A percentile compares a stretch with the other conserved stretches of the same genome.
phyloP scores from a whole-genome alignment of 495 filamentous ascomycete genomes.

The Amphirosellinia nigrospora region DNA sequence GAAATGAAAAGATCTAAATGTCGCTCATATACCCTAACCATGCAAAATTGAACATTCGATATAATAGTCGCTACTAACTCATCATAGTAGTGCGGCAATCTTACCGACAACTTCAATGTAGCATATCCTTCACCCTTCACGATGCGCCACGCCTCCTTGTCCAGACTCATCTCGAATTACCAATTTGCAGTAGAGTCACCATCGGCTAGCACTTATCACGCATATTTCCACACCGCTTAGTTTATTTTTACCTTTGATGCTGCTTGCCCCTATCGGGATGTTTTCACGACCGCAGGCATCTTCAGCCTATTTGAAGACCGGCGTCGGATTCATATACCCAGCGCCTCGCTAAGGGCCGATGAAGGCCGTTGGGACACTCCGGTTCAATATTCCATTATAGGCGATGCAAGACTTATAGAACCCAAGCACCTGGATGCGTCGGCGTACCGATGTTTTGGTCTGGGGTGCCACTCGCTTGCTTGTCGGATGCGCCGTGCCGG shows the following conservation, averaged over 20 bases:
- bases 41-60: too few relatives aligned
- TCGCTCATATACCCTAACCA: too few relatives aligned
- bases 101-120: too few relatives aligned
- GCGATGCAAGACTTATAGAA: slow-evolving; percentile 8
- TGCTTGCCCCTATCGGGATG: neutral
- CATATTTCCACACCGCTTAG: neutral
- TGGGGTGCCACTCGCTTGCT: slow-evolving; percentile 3
- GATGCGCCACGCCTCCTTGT: neutral
- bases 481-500: slow-evolving; percentile 9
- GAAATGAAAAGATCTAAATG: too few relatives aligned
- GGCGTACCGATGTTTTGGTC: neutral
- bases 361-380: neutral
- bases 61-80: too few relatives aligned
- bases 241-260: slow-evolving; percentile 9
- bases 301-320: slow-evolving; percentile 15
- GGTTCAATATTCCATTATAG: slow-evolving; percentile 3
- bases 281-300: neutral
- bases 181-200: neutral
- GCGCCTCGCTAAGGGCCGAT: slow-evolving; percentile 7
- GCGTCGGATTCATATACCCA: neutral
- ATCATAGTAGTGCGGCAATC: too few relatives aligned
- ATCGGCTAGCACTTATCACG: neutral
- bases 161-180: neutral
- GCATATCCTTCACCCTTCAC: too few relatives aligned
- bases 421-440: slow-evolving; percentile 19